Evolutionary conservation across 768 basidiomycete genomes (phyloP).

Genomic region (Symmetrospora coprosmae): DNA sequence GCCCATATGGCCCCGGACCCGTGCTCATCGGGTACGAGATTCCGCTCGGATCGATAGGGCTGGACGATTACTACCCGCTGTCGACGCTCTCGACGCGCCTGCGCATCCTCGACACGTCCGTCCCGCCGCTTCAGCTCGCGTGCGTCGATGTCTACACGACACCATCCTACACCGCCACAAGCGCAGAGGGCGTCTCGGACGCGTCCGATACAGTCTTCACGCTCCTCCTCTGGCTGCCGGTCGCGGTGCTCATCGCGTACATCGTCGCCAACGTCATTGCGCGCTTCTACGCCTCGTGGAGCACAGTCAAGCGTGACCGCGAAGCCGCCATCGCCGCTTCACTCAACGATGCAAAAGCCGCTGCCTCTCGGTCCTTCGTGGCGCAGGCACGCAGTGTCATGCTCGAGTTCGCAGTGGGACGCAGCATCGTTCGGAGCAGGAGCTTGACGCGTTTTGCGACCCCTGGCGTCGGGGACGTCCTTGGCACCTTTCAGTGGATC

Average conservation of each 20-base stretch:
- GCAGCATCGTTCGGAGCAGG: constrained; percentile 66
- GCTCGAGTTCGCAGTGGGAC: constrained; percentile 84
- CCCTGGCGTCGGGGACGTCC: constrained; percentile 77
- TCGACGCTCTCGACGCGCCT: constrained; percentile 72
- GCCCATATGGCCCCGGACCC: constrained; percentile 63
- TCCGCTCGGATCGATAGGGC: constrained; percentile 42
- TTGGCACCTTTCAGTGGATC: constrained; percentile 89
- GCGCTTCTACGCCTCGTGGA: constrained; percentile 71
- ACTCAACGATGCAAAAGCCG: constrained; percentile 27
- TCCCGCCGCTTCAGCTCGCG: constrained; percentile 57
- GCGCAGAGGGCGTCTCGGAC: constrained; percentile 36
- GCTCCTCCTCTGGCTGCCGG: constrained; percentile 53
- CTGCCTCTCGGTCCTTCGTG: constrained; percentile 34
- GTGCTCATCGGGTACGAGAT: constrained; percentile 62
- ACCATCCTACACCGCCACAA: constrained; percentile 41
- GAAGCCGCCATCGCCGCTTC: constrained; percentile 46
- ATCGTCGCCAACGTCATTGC: constrained; percentile 70
- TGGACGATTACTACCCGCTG: constrained; percentile 53
- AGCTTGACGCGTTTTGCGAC: constrained; percentile 84
- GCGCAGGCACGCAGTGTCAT: constrained; percentile 77
- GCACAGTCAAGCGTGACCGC: constrained; percentile 51
- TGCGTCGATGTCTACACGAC: constrained; percentile 69
- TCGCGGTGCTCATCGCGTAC: constrained; percentile 61
- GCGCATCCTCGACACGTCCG: constrained; percentile 67
- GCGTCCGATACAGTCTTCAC: constrained; percentile 26